Conservation (phyloP, 371 early-diverging fungal genomes). For the Chytridiales sp. region DNA sequence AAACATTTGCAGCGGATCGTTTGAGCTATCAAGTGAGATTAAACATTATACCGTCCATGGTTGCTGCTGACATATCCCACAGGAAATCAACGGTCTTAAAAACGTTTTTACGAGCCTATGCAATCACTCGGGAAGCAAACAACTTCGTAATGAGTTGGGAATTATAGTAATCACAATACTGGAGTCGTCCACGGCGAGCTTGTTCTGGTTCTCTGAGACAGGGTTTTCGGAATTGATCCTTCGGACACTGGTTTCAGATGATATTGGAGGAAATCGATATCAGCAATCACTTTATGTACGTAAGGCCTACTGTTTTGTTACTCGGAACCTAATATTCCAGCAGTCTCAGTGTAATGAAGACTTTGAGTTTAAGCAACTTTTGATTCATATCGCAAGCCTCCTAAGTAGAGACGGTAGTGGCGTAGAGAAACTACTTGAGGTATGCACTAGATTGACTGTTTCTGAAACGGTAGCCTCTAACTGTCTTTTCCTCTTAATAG, state of each 20-base stretch:
- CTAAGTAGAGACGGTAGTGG: constrained; percentile 8
- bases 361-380: constrained; percentile 34
- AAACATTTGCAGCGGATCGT: constrained; percentile 11
- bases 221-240: constrained; percentile 20
- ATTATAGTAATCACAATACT: constrained; percentile 22
- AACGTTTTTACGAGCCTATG: not conserved
- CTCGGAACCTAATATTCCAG: constrained; percentile 6
- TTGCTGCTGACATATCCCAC: not conserved
- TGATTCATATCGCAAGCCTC: constrained; percentile 13
- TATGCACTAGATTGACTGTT: constrained; percentile 6
- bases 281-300: not conserved
- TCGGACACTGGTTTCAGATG: constrained; percentile 17
- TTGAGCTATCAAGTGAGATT: constrained; percentile 4
- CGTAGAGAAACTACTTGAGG: constrained; percentile 20
- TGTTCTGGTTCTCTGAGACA: not conserved
- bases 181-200: constrained; percentile 6
- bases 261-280: constrained; percentile 11
- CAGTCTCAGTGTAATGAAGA: constrained; percentile 28
- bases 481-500: constrained; percentile 1
- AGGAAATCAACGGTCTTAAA: not conserved
- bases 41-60: no score
- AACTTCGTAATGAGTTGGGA: constrained; percentile 32
- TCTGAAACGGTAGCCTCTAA: not conserved
- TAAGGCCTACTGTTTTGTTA: constrained; percentile 1
- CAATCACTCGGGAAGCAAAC: constrained; percentile 15